Base-by-base conservation (phyloP, 108 stramenopile genomes). In the Stephanodiscus triporus region DNA sequence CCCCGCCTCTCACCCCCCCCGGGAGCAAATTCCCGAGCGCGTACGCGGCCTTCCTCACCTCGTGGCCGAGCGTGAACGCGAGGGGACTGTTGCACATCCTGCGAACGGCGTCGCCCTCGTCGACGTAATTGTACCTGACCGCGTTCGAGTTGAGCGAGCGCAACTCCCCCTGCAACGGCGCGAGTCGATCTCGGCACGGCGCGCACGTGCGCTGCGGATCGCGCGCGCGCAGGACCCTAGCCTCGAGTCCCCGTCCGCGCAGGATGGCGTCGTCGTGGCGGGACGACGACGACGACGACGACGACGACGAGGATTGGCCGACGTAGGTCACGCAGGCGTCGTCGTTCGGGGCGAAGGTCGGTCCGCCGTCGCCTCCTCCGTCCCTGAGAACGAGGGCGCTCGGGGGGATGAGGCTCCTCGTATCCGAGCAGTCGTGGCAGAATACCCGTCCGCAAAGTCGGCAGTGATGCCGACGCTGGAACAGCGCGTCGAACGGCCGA, bases 61-160 rank as follows among this genome's bases (percentile, higher is more conserved):
- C 95, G 56, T 96, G 95, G 7, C 93, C 95, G 79, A 96, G 67
- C 10, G 93, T 96, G 83, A 94, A 94, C 0, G 93, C 93, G 69
- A 96, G 53, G 0, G 95, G 95, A 27, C 77, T 80, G 75, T 96
- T 96, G 23, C 87, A 83, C 37, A 91, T 70, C 19, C 84, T 81
- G 20, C 85, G 50, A 1, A 83, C 4, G 0, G 72, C 68, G 82
- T 87, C 88, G 4, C 85, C 84, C 37, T 88, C 91, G 75, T 96
- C 91, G 58, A 96, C 85, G 67, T 84, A 81, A 75, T 96, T 94
- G 85, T 88, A 92, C 37, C 91, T 77, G 86, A 90, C 86, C 50
- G 92, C 89, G 71, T 95, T 91, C 68, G 73, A 70, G 75, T 93
- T 93, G 69, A 75, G 69, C 20, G 71, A 66, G 23, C 88, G 73